Evolutionary conservation across 495 filamentous ascomycete genomes (phyloP).

Genomic region (Tuber melanosporum): DNA sequence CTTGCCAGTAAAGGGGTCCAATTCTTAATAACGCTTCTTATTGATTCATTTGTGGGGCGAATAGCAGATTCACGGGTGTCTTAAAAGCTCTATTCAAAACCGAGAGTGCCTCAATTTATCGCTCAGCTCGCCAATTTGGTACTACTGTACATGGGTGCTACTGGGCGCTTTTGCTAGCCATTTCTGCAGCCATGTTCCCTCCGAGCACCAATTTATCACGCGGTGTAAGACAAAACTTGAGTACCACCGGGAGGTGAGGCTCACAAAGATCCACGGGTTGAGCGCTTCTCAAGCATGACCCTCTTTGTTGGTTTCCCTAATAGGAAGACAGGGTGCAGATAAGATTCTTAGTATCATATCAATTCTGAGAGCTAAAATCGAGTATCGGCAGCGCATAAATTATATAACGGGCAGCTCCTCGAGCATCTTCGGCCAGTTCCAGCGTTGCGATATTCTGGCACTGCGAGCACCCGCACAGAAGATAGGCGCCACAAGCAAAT

Average conservation of each 20-base stretch:
- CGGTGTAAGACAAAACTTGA: not conserved
- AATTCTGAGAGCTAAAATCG: not conserved
- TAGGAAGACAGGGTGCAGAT: not conserved
- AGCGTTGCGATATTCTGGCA: no score
- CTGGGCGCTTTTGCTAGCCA: not conserved
- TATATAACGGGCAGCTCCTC: not conserved
- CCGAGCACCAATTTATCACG: not conserved
- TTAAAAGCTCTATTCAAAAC: not conserved
- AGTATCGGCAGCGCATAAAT: not conserved
- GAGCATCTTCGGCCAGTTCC: not conserved
- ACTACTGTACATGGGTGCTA: not conserved
- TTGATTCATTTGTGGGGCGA: not conserved
- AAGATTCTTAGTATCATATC: not conserved
- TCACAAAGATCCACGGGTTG: not conserved
- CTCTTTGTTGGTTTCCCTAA: not conserved
- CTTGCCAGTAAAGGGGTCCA: constrained; percentile 1
- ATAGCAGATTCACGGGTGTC: not conserved
- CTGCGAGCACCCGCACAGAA: no score
- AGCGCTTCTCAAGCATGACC: not conserved
- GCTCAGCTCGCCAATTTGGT: not conserved
- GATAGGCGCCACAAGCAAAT: no score
- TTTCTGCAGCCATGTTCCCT: not conserved
- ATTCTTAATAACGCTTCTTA: not conserved
- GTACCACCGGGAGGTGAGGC: not conserved
- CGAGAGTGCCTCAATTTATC: not conserved